These are phyloP conservation scores for Synchytrium microbalum DNA, from an alignment of 371 early-diverging fungal genomes.

Conservation along the genomic window DNA sequence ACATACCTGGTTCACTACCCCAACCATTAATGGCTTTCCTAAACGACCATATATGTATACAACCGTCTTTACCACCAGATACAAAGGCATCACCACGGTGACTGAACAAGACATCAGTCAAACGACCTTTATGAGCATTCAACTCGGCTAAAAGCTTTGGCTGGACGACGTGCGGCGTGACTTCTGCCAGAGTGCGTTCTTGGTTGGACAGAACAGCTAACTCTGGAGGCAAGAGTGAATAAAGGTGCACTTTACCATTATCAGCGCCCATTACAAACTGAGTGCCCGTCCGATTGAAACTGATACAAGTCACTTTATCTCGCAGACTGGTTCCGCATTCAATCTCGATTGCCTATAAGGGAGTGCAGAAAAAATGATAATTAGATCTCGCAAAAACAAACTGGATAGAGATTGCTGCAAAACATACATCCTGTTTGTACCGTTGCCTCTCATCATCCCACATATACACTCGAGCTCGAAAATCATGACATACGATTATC, in stretches of 20 bases:
- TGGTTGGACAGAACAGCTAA: constrained; percentile 1
- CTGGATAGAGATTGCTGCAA: background rate
- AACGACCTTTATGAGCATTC: constrained; percentile 2
- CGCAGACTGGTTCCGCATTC: constrained; percentile 49
- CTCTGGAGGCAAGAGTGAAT: constrained; percentile 31
- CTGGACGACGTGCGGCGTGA: constrained; percentile 39
- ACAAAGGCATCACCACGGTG: constrained; percentile 61
- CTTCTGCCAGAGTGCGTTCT: background rate
- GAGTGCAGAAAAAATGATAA: background rate
- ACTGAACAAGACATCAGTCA: constrained; percentile 66
- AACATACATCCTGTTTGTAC: constrained; percentile 34
- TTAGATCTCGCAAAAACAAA: background rate
- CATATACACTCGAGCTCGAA: constrained; percentile 63
- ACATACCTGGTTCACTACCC: constrained; percentile 18
- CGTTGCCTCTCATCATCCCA: constrained; percentile 56
- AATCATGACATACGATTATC: constrained; percentile 69
- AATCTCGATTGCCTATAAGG: constrained; percentile 45
- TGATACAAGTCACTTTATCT: constrained; percentile 55
- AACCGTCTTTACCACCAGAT: constrained; percentile 62
- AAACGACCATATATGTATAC: constrained; percentile 48
- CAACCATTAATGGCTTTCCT: constrained; percentile 29
- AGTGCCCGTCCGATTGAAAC: constrained; percentile 74
- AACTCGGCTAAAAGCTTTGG: constrained; percentile 36
- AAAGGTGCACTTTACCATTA: constrained; percentile 70
- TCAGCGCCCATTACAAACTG: constrained; percentile 72